These are phyloP conservation scores for Botrytis fabae DNA, from an alignment of 2,329 filamentous ascomycete species.

Conservation along the genomic window DNA sequence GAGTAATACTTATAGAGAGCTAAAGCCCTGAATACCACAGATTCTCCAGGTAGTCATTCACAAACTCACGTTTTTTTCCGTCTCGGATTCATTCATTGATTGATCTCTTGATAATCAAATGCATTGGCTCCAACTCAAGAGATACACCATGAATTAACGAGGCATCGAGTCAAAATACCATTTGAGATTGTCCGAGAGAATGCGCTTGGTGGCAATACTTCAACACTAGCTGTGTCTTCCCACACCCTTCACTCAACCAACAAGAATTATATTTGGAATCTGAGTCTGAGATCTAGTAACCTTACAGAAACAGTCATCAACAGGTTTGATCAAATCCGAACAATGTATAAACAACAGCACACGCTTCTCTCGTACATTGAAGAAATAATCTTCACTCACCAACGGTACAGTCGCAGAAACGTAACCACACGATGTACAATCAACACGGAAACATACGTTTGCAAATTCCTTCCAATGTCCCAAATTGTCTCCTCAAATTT, in stretches of 20 bases:
- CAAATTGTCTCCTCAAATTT: conserved; percentile 31
- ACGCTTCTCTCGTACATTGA: conserved; percentile 27
- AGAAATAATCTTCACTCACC: conserved; percentile 26
- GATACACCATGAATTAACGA: conserved; percentile 18
- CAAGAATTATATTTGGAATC: conserved; percentile 24
- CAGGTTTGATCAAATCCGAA: conserved; percentile 16
- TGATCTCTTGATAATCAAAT: conserved; percentile 25
- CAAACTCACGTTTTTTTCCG: conserved; percentile 29
- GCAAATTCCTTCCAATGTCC: conserved; percentile 30
- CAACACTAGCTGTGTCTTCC: conserved; percentile 29
- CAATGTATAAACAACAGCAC: conserved; percentile 25
- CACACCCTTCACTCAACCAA: conserved; percentile 26
- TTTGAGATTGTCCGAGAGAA: conserved; percentile 26
- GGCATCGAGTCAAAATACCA: conserved; percentile 29
- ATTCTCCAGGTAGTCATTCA: conserved; percentile 26
- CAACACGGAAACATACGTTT: conserved; percentile 31
- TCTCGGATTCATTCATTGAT: conserved; percentile 25
- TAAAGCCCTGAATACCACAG: conserved; percentile 32
- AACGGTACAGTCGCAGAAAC: conserved; percentile 17
- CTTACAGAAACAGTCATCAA: conserved; percentile 24
- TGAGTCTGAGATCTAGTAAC: conserved; percentile 23
- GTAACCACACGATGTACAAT: conserved; percentile 32
- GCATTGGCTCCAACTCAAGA: conserved; percentile 27
- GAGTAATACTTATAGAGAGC: conserved; percentile 28
- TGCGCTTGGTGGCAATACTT: conserved; percentile 27